Evolutionary conservation across 148 eudicot genomes (phyloP), one percentile per base, ranked within the genome.

Genomic region (Rhododendron molle): DNA sequence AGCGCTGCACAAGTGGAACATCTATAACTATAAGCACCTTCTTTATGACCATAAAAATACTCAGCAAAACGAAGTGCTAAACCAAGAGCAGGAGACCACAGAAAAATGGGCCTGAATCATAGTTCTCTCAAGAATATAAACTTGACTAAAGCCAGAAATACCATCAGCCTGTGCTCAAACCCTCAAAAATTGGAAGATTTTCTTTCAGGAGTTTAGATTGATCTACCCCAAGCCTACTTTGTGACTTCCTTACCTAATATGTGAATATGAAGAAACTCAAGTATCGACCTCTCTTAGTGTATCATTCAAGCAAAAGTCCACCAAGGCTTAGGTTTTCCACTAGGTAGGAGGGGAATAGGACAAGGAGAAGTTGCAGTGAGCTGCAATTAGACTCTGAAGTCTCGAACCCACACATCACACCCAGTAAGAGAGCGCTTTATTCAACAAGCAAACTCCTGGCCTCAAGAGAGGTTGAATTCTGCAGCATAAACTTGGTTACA

Each of bases 191-290:
- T 14, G 18, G 28, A 71, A 71, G 15, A 28, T 1, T 71, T 50
- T 36, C 82, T 32, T 80, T 80, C 40, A 30, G 80, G 20, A 50
- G 82, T 50, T 50, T 16, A 80, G 65, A 50, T 80, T 80, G 43
- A 47, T 47, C 56, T 78, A 1, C 34, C 34, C 58, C 58, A 49
- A 80, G 83, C 18, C 38, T 23, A 26, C 21, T 80, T 80, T 80
- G 43, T 30, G 40, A 52, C 65, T 52, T 52, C 16, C 38, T 46
- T 46, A 78, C 58, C 60, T 52, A 52, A 47, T 12, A 46, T 50
- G 62, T 30, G 40, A 80, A 80, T 52, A 30, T 30, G 40, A 50
- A 7, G 54, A 50, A 15, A 1, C n/a, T 21, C 23, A 80, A 30
- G 60, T 8, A 50, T 49, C 67, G 23, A 47, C 30, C 32, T 26